A percentile compares a stretch with the other conserved stretches of the same genome.
These are phyloP conservation scores for Blastomyces silverae DNA, from an alignment of 2,329 filamentous ascomycete genomes.

Conservation along the genomic window DNA sequence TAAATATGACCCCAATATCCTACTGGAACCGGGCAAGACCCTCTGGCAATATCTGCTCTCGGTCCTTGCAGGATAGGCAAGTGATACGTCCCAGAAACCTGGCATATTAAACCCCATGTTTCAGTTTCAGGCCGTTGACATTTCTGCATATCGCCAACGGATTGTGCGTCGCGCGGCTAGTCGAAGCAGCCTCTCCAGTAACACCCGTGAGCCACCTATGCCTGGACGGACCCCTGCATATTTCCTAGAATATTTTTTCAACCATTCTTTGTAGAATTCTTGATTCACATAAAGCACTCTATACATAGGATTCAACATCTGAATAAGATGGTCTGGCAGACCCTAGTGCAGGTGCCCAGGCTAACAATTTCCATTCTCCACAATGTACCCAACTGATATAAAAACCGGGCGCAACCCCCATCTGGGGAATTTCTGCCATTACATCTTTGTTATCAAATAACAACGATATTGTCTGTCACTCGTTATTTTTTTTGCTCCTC, in stretches of 20 bases:
- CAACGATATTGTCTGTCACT: conserved; percentile 10
- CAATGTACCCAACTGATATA: neutral
- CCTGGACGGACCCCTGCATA: conserved; percentile 13
- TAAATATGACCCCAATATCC: neutral
- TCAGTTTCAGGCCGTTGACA: neutral
- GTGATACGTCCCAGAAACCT: neutral
- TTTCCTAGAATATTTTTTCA: neutral
- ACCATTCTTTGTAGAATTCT: neutral
- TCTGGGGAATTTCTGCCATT: neutral
- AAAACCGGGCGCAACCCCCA: neutral
- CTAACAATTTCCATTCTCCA: neutral
- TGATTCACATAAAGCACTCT: neutral
- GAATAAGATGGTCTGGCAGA: neutral
- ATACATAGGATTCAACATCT: neutral
- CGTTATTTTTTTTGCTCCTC: neutral
- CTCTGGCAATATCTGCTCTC: neutral
- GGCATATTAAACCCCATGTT: conserved; percentile 1
- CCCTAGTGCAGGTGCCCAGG: neutral
- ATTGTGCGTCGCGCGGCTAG: conserved; percentile 1
- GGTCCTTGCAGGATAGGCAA: neutral
- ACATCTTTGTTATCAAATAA: neutral
- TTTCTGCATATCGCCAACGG: conserved; percentile 10
- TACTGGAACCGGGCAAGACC: neutral
- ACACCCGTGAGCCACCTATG: conserved; percentile 9
- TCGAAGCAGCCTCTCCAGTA: neutral